Percentiles rank a stretch among this genome's conserved stretches.
Evolutionary conservation across 1,284 basidiomycete genomes (phyloP).

Genomic region (Apiotrichum veenhuisii): DNA sequence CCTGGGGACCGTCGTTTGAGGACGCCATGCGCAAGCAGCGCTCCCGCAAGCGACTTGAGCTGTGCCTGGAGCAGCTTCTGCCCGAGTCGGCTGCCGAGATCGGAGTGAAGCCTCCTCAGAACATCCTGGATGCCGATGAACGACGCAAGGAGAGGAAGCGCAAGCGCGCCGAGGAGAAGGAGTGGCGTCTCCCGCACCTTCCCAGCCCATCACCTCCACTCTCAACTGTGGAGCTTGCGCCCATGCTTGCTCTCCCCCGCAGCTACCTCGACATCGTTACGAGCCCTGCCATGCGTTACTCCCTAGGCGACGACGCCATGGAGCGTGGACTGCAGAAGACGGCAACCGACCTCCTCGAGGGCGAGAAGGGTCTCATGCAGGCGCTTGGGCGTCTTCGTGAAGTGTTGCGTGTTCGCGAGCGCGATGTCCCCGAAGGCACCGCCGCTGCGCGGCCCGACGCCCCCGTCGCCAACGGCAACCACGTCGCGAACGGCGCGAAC

Average conservation of each 20-base stretch:
- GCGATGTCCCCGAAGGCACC: constrained; percentile 31
- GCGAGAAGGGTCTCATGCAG: constrained; percentile 47
- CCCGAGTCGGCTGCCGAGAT: constrained; percentile 41
- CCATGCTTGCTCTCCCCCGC: constrained; percentile 41
- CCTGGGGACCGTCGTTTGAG: constrained; percentile 47
- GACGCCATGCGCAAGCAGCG: constrained; percentile 30
- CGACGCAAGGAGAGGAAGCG: constrained; percentile 26
- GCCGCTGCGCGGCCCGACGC: neutral
- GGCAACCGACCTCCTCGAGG: constrained; percentile 47
- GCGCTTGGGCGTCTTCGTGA: constrained; percentile 44
- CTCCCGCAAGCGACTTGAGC: constrained; percentile 35
- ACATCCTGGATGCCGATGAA: constrained; percentile 31
- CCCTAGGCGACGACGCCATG: constrained; percentile 46
- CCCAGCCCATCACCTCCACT: constrained; percentile 42
- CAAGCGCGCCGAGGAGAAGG: constrained; percentile 28
- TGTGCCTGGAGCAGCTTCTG: constrained; percentile 38
- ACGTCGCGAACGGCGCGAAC: constrained; percentile 12
- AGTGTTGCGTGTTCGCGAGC: constrained; percentile 34
- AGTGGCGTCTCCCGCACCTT: constrained; percentile 42
- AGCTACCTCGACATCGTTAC: constrained; percentile 47
- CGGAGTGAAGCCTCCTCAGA: constrained; percentile 30
- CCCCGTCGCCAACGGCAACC: neutral
- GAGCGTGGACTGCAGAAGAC: constrained; percentile 48
- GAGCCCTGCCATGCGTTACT: constrained; percentile 46
- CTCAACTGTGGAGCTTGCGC: constrained; percentile 39